Percentiles rank a stretch among this genome's conserved stretches.
phyloP scores from a whole-genome alignment of 305 asterid genomes.

The Fraxinus ornus region DNA sequence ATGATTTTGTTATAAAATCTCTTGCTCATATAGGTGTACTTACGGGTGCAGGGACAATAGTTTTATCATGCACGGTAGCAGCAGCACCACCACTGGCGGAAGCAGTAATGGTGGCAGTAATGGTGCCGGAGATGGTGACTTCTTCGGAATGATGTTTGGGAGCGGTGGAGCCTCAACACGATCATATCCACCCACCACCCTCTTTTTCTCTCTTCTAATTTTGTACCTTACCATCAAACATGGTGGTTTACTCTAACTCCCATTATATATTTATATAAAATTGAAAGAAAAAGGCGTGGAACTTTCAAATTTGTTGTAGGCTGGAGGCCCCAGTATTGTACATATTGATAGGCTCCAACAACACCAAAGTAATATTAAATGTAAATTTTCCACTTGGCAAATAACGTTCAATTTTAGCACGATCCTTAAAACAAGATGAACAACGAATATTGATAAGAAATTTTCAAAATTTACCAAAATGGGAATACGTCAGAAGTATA shows the following conservation, averaged over 20 bases:
- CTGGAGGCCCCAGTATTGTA: not conserved
- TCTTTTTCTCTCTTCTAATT: constrained; percentile 3
- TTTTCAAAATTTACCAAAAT: not conserved
- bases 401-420: not conserved
- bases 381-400: not conserved
- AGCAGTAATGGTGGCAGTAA: constrained; percentile 4
- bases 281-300: not conserved
- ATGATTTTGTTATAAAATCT: not conserved
- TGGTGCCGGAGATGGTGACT: not conserved
- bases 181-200: not conserved
- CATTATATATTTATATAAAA: constrained; percentile 4
- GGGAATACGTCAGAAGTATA: not conserved
- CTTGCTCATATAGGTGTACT: not conserved
- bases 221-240: constrained; percentile 16
- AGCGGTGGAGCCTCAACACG: constrained; percentile 19
- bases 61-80: constrained; percentile 7
- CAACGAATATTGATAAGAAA: not conserved
- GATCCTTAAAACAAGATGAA: not conserved
- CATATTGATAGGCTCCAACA: not conserved
- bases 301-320: not conserved
- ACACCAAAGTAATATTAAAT: not conserved
- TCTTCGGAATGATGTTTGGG: constrained; percentile 23
- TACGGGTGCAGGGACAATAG: constrained; percentile 16
- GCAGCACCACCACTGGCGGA: constrained; percentile 6
- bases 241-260: constrained; percentile 3